Evolutionary conservation across 352 stramenopile genomes (phyloP).

Genomic region (Phytophthora sansomeana): DNA sequence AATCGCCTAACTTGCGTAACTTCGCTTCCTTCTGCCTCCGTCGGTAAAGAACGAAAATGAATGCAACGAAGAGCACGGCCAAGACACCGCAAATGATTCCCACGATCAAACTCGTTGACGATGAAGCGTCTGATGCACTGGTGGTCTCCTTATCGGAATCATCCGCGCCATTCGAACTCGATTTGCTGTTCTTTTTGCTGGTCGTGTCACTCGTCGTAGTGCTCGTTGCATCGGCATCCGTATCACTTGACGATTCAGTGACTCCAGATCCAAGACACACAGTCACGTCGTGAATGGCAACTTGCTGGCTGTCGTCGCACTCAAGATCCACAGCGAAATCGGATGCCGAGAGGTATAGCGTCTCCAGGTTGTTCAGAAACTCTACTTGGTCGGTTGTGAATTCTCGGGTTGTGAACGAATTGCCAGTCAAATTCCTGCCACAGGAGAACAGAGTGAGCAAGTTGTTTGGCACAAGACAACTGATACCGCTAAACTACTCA

Average conservation of each 20-base stretch:
- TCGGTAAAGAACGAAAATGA: conserved; percentile 28
- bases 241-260: conserved; percentile 27
- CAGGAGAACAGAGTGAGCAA: conserved; percentile 6
- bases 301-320: conserved; percentile 36
- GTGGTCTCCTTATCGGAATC: conserved; percentile 8
- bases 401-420: conserved; percentile 39
- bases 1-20: conserved; percentile 16
- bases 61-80: conserved; percentile 15
- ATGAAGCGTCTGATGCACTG: conserved; percentile 20
- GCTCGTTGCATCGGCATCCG: conserved; percentile 16
- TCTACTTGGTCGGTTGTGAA: conserved; percentile 50
- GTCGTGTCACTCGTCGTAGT: conserved; percentile 18
- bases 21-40: conserved; percentile 16
- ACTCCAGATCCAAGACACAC: conserved; percentile 33
- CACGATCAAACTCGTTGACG: conserved; percentile 30
- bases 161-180: conserved; percentile 13
- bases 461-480: neutral
- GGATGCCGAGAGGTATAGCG: conserved; percentile 31
- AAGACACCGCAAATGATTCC: conserved; percentile 31
- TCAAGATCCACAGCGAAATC: conserved; percentile 40
- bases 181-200: conserved; percentile 5
- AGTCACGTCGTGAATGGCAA: conserved; percentile 33
- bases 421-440: conserved; percentile 39
- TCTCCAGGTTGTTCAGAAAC: conserved; percentile 36
- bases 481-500: conserved; percentile 19